Base-by-base conservation (phyloP, 306 rosid genomes). In the Bauhinia variegata region DNA sequence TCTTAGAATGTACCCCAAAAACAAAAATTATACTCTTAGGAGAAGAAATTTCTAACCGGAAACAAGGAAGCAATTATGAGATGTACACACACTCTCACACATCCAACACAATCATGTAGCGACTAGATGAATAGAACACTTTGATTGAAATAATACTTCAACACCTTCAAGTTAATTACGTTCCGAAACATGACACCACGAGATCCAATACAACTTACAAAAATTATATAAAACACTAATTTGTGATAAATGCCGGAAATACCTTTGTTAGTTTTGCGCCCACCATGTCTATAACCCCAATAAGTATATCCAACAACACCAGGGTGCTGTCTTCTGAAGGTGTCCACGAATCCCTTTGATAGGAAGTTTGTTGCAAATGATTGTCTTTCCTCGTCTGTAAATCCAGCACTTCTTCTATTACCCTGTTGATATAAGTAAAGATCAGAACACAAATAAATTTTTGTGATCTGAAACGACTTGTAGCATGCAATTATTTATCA, bases 231-330 rank as follows among this genome's bases (percentile, higher is more conserved):
- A 4, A 11, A 23, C 5, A 15, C 17, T 33, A 54, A 49, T 3
- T 36, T 10, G 34, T 46, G 43, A 55, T 8, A 11, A 12, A n/a
- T 4, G 62, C 19, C 19, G 38, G 65, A 63, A 53, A 18, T 77
- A 92, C 98, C 98, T 86, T 46, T 79, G 84, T 92, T 92, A 54
- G 60, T 52, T 84, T 87, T 92, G 73, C 98, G 96, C 10, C 48
- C 87, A 16, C 93, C 93, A 48, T 92, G 96, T 55, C 96, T 80
- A 63, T 84, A 89, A 65, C 98, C 98, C 98, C 98, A 92, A 61
- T 89, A 92, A 10, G 98, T 92, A 72, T 89, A 92, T 66, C 98
- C 98, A 63, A 92, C 84, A 54, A 78, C 93, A 53, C 84, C 85
- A 15, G 98, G 96, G 70, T 92, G 96, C 68, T 89, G 95, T 74